Base-by-base conservation (phyloP, 257 asterid genomes). In the Fraxinus excelsior region DNA sequence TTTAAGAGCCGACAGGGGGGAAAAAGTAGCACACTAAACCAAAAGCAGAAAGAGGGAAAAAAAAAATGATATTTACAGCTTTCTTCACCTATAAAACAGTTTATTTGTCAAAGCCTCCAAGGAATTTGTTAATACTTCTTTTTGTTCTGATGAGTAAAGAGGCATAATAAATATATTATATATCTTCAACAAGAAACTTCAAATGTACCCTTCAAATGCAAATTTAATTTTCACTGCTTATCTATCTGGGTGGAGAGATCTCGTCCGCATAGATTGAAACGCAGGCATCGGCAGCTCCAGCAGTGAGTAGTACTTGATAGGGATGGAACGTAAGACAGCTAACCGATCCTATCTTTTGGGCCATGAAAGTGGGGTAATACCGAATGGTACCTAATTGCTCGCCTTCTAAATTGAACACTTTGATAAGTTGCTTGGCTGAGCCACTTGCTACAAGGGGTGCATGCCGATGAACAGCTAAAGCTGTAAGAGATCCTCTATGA, bases 251-350 rank as follows among this genome's bases (percentile, higher is more conserved):
- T 28, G 91, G 89, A 75, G 86, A 69, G 5, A 84, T 72, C 79
- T 82, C 91, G 62, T 96, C 97, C 18, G 92, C 98, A 71, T 96
- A 91, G 62, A 96, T 86, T 3, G 99, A 96, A 66, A 96, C 98
- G 72, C 98, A 96, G 65, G 97, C 90, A 86, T 96, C 99, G 18
- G 97, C 91, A 73, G 97, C 96, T 60, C 98, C 97, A 76, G 99
- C 99, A 79, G 99, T 98, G 14, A 96, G 97, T 76, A 92, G 76
- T 2, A 88, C 90, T 87, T 93, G 92, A 76, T 93, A 93, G 29
- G 99, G 98, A 84, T 96, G 98, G 90, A 96, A 96, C 42, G 95
- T 77, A 38, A 94, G 97, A 83, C 94, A 88, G 89, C 93, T 93
- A 31, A 96, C 97, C 7, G 98, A 89, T 71, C 99, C 99, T 23